Base-by-base conservation (phyloP, 495 filamentous ascomycete genomes). In the Aspergillus nanangensis region DNA sequence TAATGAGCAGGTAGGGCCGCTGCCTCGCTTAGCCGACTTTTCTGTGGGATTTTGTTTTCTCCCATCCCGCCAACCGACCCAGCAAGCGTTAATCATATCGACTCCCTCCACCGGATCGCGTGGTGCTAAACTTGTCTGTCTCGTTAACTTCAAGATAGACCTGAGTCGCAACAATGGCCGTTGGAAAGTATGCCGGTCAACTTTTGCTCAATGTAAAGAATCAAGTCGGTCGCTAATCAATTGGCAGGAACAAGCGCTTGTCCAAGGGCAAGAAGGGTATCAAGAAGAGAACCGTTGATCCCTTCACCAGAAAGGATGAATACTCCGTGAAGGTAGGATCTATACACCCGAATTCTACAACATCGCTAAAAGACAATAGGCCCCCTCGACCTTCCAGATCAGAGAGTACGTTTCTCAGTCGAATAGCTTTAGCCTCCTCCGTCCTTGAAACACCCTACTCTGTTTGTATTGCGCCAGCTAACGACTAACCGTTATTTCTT, bases 181-280 rank as follows among this genome's bases (percentile, higher is more conserved):
- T 91, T 79, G 87, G 87, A 80, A 91, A 91, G 86, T 90, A 75
- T 77, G 86, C 78, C 14, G 47, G n/a, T 31, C 24, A 21, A 41
- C 34, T 32, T 15, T 40, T 42, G 13, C 29, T 27, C 19, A 37
- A 32, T 18, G 19, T 20, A 42, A 39, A 35, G 8, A 41, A 14
- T 18, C 13, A 41, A 14, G 22, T 34, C 38, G 7, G 45, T 58
- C 44, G 32, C 55, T 65, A 38, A 61, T 59, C 22, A 23, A 51
- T 44, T 50, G 24, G 13, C 64, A 98, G 94, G 87, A 98, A 98
- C 82, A 97, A 98, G 89, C 87, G 93, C 73, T 82, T 98, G 78
- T 97, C 93, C 41, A 98, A 98, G 81, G 94, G 93, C 79, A 98
- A 98, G 88, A 98, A 98, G 84, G 93, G 93, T 70, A 83, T 98